Evolutionary conservation across 805 yeast genomes (phyloP).

Genomic region (Isabelozyma heimii): DNA sequence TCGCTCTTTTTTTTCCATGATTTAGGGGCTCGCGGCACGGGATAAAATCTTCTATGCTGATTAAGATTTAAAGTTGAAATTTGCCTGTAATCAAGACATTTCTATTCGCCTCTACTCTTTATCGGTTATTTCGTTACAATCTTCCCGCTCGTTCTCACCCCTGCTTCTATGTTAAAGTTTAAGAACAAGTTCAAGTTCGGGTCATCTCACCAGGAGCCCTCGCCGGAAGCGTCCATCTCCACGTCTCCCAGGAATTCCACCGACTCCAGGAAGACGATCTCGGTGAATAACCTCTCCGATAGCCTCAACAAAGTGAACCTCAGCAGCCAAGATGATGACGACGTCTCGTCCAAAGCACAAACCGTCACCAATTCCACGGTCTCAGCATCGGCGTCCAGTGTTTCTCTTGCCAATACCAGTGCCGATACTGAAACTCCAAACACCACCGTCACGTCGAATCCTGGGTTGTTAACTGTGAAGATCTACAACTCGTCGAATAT

Average conservation of each 20-base stretch:
- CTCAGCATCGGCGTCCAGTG: neutral
- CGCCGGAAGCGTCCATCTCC: conserved; percentile 5
- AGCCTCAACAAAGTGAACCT: conserved; percentile 16
- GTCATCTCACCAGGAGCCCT: conserved; percentile 5
- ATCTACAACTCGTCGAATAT: conserved; percentile 69
- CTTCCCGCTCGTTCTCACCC: neutral
- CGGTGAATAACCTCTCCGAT: conserved; percentile 19
- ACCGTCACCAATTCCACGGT: neutral
- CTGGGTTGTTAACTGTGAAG: conserved; percentile 77
- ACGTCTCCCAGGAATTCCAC: conserved; percentile 17
- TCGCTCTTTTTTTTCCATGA: too few relatives aligned
- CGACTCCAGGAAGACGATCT: conserved; percentile 24
- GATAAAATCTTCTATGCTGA: too few relatives aligned
- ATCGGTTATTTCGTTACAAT: neutral
- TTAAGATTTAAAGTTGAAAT: too few relatives aligned
- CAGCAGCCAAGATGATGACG: conserved; percentile 1
- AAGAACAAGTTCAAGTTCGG: conserved; percentile 27
- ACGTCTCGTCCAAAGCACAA: neutral
- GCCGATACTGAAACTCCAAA: neutral
- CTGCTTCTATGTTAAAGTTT: conserved; percentile 22
- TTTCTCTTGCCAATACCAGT: neutral
- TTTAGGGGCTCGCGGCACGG: too few relatives aligned
- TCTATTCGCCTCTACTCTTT: too few relatives aligned
- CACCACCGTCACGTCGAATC: conserved; percentile 20
- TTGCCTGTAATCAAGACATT: too few relatives aligned